A percentile compares a stretch with the other conserved stretches of the same genome.
Conservation (phyloP, 257 asterid genomes). For the Handroanthus guayacan region DNA sequence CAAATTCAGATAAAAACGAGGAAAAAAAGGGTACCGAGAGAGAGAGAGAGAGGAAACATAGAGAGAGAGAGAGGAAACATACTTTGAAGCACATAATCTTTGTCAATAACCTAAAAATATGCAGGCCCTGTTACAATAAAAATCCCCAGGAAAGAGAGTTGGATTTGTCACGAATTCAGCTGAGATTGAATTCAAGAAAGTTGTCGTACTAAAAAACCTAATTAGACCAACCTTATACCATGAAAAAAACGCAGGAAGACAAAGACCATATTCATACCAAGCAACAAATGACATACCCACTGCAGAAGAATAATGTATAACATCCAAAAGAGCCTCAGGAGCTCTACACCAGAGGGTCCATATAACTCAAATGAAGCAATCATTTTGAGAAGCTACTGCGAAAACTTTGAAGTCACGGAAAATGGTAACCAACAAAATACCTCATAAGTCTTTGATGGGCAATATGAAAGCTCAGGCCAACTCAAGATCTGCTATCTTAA, state of each 20-base stretch:
- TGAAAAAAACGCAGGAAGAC: neutral
- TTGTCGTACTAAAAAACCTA: no score
- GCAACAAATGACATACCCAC: slow-evolving; percentile 99
- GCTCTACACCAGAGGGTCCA: slow-evolving; percentile 99
- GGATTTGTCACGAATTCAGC: slow-evolving; percentile 92
- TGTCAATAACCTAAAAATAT: slow-evolving; percentile 82
- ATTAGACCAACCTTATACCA: neutral
- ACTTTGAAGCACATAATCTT: neutral
- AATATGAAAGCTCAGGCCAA: slow-evolving; percentile 89
- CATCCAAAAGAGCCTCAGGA: slow-evolving; percentile 96
- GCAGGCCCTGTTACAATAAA: slow-evolving; percentile 94
- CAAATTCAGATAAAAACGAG: slow-evolving; percentile 8
- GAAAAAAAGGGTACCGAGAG: neutral
- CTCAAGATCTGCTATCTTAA: slow-evolving; percentile 97
- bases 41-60: no score
- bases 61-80: no score
- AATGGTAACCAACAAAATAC: slow-evolving; percentile 41
- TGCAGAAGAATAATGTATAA: slow-evolving; percentile 94
- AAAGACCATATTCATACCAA: slow-evolving; percentile 54
- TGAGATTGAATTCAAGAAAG: slow-evolving; percentile 39
- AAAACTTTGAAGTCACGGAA: neutral
- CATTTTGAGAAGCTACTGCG: neutral
- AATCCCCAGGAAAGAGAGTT: slow-evolving; percentile 93
- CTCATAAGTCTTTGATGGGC: slow-evolving; percentile 97
- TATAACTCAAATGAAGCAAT: slow-evolving; percentile 53